Conservation (phyloP, 108 stramenopile genomes). For the Discostella pseudostelligera region DNA sequence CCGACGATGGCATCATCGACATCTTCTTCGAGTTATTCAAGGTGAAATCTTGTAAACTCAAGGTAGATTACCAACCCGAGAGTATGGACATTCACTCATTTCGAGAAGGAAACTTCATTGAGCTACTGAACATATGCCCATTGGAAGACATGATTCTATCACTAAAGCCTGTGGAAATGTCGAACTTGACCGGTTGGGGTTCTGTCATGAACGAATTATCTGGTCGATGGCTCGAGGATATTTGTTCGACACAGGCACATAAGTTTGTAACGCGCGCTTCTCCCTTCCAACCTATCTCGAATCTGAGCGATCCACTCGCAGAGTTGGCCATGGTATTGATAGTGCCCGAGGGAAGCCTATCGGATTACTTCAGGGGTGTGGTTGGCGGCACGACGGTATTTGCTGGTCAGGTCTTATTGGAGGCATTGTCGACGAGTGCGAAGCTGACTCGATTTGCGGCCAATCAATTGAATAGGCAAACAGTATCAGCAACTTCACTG, state of each 20-base stretch:
- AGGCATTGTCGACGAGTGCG: constrained; percentile 64
- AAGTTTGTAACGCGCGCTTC: constrained; percentile 78
- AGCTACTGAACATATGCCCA: constrained; percentile 82
- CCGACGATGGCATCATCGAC: constrained; percentile 23
- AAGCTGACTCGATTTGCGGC: constrained; percentile 70
- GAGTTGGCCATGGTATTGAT: constrained; percentile 77
- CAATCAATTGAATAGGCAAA: constrained; percentile 31
- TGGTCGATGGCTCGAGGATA: constrained; percentile 71
- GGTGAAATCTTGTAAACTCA: constrained; percentile 76
- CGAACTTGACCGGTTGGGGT: constrained; percentile 69
- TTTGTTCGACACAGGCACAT: constrained; percentile 79
- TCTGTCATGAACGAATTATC: constrained; percentile 54
- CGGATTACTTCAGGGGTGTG: constrained; percentile 60
- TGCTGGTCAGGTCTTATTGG: constrained; percentile 66
- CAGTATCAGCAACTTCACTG: constrained; percentile 18
- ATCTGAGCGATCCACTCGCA: constrained; percentile 56
- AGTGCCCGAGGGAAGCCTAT: constrained; percentile 56
- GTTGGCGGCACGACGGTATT: constrained; percentile 51
- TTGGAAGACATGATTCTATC: constrained; percentile 79
- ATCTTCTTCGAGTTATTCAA: constrained; percentile 60
- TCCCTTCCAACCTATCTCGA: constrained; percentile 72
- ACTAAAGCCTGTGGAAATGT: constrained; percentile 60
- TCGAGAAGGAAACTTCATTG: constrained; percentile 72
- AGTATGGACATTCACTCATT: constrained; percentile 68
- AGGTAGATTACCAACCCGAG: constrained; percentile 79